Evolutionary conservation across 1,284 basidiomycete species (phyloP).

Genomic region (Puccinia novopanici): DNA sequence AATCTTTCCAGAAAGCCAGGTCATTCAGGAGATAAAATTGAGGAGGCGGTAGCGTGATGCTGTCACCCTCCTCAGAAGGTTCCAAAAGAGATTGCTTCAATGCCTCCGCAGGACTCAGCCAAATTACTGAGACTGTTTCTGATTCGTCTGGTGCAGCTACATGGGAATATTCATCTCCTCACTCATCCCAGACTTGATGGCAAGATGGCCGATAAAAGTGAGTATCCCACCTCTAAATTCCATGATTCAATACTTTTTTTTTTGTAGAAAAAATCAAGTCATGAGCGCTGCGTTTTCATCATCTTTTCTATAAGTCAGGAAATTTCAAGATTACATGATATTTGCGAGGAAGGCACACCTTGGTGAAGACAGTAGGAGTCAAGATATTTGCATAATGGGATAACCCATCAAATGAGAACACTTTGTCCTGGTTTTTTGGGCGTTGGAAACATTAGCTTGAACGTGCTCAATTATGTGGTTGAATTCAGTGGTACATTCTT

Average conservation of each 20-base stretch:
- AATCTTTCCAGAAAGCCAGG: constrained; percentile 37
- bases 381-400: constrained; percentile 54
- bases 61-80: constrained; percentile 10
- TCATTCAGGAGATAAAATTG: constrained; percentile 55
- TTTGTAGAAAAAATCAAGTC: background rate
- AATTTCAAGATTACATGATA: background rate
- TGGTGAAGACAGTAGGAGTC: background rate
- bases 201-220: constrained; percentile 55
- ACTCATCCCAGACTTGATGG: constrained; percentile 13
- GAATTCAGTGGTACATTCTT: background rate
- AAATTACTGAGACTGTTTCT: constrained; percentile 52
- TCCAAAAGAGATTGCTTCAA: constrained; percentile 29
- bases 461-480: background rate
- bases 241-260: constrained; percentile 48
- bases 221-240: constrained; percentile 55
- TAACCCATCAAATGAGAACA: constrained; percentile 29
- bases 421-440: background rate
- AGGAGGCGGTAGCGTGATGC: constrained; percentile 53
- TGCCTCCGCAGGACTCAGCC: constrained; percentile 53
- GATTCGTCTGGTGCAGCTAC: constrained; percentile 51
- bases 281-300: background rate
- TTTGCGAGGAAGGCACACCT: background rate
- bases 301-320: background rate
- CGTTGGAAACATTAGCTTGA: background rate
- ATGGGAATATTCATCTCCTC: background rate